A percentile compares a stretch with the other conserved stretches of the same genome.
phyloP scores from a whole-genome alignment of 108 stramenopile species.

The Fragilariopsis cylindrus region DNA sequence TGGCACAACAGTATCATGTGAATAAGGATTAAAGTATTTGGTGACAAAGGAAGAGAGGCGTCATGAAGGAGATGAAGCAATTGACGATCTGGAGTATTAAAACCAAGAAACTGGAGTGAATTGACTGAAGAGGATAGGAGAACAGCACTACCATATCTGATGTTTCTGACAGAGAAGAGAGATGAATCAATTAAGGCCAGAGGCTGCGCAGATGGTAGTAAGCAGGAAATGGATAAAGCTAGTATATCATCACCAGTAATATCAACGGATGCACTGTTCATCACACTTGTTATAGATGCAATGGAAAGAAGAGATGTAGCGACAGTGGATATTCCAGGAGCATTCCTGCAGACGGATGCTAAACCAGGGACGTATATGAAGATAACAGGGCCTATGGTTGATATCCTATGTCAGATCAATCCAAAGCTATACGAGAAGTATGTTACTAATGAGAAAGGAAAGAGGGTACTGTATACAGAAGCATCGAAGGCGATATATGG shows the following conservation, averaged over 20 bases:
- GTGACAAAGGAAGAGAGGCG: slow-evolving; percentile 31
- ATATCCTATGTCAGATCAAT: slow-evolving; percentile 28
- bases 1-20: not conserved
- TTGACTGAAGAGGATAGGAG: slow-evolving; percentile 25
- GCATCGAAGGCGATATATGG: slow-evolving; percentile 49
- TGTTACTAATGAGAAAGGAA: slow-evolving; percentile 21
- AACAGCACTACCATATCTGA: slow-evolving; percentile 27
- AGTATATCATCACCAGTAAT: too few species aligned
- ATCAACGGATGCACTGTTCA: slow-evolving; percentile 24
- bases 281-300: slow-evolving; percentile 47
- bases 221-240: too few species aligned
- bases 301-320: slow-evolving; percentile 41
- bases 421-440: slow-evolving; percentile 30
- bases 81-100: slow-evolving; percentile 39
- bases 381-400: slow-evolving; percentile 27
- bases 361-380: not conserved
- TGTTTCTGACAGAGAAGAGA: slow-evolving; percentile 48
- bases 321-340: slow-evolving; percentile 40
- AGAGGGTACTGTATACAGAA: slow-evolving; percentile 31
- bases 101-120: slow-evolving; percentile 20
- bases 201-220: not conserved
- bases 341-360: slow-evolving; percentile 42
- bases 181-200: not conserved
- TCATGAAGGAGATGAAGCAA: slow-evolving; percentile 47
- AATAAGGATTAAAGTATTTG: slow-evolving; percentile 33